phyloP scores from a whole-genome alignment of 176 grass and related monocot genomes.

The Oryza officinalis region DNA sequence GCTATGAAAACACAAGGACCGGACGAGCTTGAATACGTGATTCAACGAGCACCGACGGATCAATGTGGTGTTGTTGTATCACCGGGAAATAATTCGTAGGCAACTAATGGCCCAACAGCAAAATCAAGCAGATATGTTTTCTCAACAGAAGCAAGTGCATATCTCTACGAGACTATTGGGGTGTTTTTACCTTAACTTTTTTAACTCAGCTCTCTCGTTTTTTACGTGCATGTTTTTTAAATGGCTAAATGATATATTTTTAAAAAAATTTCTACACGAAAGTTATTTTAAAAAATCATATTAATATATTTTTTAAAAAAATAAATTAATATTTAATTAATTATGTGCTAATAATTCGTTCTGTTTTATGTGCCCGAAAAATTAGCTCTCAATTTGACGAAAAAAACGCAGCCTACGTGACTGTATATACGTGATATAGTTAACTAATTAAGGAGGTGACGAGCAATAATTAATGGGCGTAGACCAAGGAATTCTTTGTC shows the following conservation, averaged over 20 bases:
- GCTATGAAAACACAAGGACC: neutral
- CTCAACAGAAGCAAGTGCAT: neutral
- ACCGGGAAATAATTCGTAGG: neutral
- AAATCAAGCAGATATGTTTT: conserved; percentile 1
- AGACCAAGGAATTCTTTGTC: neutral
- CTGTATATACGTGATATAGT: neutral
- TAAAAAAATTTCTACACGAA: too few species aligned
- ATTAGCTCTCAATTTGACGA: too few species aligned
- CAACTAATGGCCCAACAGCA: conserved; percentile 10
- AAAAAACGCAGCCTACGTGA: too few species aligned
- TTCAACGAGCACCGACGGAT: neutral
- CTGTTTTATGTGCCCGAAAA: too few species aligned
- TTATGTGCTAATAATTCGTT: too few species aligned
- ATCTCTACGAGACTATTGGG: neutral
- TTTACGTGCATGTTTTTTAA: too few species aligned
- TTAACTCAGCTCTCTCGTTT: too few species aligned
- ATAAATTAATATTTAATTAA: too few species aligned
- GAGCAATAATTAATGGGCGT: neutral
- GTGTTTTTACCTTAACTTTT: too few species aligned
- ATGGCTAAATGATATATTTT: too few species aligned
- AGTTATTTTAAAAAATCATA: too few species aligned
- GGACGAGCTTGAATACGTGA: neutral
- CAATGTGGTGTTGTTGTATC: neutral
- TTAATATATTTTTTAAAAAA: too few species aligned
- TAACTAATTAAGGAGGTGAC: neutral